Evolutionary conservation across 2,329 filamentous ascomycete genomes (phyloP).

Genomic region (Colletotrichum godetiae): DNA sequence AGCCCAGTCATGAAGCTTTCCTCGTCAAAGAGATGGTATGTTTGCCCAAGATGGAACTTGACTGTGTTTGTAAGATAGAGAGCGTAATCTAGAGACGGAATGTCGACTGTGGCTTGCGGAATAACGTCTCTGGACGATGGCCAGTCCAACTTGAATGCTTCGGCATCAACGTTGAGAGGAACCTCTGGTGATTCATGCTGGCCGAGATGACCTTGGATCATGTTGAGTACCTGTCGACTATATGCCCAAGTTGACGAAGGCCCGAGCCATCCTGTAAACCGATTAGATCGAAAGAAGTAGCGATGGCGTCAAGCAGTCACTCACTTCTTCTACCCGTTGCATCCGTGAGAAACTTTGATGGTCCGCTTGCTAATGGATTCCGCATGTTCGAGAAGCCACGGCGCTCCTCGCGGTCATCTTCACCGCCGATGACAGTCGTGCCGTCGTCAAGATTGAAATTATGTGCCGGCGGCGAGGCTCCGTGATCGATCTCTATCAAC

Average conservation of each 20-base stretch:
- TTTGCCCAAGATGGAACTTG: constrained; percentile 65
- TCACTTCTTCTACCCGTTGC: constrained; percentile 9
- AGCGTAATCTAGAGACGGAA: constrained; percentile 44
- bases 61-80: constrained; percentile 65
- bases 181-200: constrained; percentile 35
- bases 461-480: not conserved
- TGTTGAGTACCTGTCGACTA: constrained; percentile 23
- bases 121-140: not conserved
- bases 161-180: constrained; percentile 8
- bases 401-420: not conserved
- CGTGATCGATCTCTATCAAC: not conserved
- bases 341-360: constrained; percentile 22
- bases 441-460: not conserved
- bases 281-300: not conserved
- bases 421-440: constrained; percentile 3
- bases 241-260: constrained; percentile 30
- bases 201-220: constrained; percentile 39
- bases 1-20: constrained; percentile 56
- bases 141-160: constrained; percentile 13
- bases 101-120: not conserved
- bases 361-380: constrained; percentile 18
- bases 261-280: constrained; percentile 16
- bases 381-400: not conserved
- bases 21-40: constrained; percentile 66
- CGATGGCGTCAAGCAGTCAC: not conserved